phyloP scores from a whole-genome alignment of 345 rosid genomes.

The Cardamine occulta region DNA sequence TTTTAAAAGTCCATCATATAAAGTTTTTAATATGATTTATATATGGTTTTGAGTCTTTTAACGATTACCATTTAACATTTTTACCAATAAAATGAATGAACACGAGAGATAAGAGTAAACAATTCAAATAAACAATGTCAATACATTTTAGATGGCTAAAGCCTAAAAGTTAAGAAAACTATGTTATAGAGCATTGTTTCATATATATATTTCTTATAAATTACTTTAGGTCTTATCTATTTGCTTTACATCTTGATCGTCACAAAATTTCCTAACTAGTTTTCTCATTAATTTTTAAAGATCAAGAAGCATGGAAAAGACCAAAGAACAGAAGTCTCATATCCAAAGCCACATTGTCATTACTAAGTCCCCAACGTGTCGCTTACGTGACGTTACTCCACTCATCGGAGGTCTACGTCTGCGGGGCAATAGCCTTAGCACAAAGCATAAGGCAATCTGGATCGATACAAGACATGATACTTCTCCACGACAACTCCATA shows the following conservation, averaged over 20 bases:
- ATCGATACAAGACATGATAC: constrained; percentile 60
- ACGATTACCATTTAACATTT: neutral
- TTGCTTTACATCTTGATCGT: neutral
- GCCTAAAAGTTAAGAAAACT: neutral
- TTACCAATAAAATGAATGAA: no score
- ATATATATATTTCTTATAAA: no score
- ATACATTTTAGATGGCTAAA: neutral
- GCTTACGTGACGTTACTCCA: constrained; percentile 84
- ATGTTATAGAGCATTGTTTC: neutral
- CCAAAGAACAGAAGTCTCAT: constrained; percentile 20
- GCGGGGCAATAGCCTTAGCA: constrained; percentile 92
- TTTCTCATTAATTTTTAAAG: constrained; percentile 14
- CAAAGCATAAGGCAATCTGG: constrained; percentile 67
- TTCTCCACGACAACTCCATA: constrained; percentile 66
- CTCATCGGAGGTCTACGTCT: constrained; percentile 81
- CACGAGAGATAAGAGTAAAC: neutral
- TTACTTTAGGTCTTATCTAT: neutral
- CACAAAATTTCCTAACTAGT: neutral
- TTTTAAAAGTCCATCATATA: neutral
- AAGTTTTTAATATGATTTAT: no score
- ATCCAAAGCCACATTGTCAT: constrained; percentile 22
- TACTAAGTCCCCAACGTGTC: constrained; percentile 34
- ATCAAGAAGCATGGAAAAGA: constrained; percentile 24
- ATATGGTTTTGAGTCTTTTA: no score
- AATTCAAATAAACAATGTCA: neutral